A percentile compares a stretch with the other conserved stretches of the same genome.
Evolutionary conservation across 371 early-diverging fungal species (phyloP).

Genomic region (Funneliformis caledonium): DNA sequence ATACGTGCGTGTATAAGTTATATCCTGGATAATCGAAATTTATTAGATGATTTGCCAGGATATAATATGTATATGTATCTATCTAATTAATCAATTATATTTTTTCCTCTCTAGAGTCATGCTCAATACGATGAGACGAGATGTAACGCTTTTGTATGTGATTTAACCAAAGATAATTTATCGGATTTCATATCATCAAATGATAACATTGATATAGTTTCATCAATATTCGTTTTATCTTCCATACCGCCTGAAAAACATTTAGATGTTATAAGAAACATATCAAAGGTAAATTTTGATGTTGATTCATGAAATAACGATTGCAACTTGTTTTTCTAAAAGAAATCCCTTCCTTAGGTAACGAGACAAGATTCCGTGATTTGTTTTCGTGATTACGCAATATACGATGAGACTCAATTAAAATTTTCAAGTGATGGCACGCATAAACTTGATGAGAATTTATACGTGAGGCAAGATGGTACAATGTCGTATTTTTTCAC

Average conservation of each 20-base stretch:
- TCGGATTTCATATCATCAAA: constrained; percentile 65
- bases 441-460: constrained; percentile 76
- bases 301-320: neutral
- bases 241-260: constrained; percentile 87
- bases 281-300: constrained; percentile 53
- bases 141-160: constrained; percentile 84
- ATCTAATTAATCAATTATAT: too few relatives aligned
- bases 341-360: constrained; percentile 45
- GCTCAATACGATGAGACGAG: constrained; percentile 63
- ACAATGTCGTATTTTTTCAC: constrained; percentile 73
- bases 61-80: too few relatives aligned
- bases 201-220: constrained; percentile 72
- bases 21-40: too few relatives aligned
- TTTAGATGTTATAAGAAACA: constrained; percentile 66
- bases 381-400: constrained; percentile 88
- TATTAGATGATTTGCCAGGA: too few relatives aligned
- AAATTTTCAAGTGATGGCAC: constrained; percentile 77
- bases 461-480: constrained; percentile 93
- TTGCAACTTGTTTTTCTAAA: too few relatives aligned
- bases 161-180: constrained; percentile 72
- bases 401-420: constrained; percentile 89
- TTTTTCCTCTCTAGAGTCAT: constrained; percentile 48
- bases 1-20: neutral
- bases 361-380: constrained; percentile 79
- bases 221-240: constrained; percentile 83